Percentiles rank a stretch among this genome's conserved stretches.
These are phyloP conservation scores for Suillus variegatus DNA, from an alignment of 768 basidiomycete species.

Conservation along the genomic window DNA sequence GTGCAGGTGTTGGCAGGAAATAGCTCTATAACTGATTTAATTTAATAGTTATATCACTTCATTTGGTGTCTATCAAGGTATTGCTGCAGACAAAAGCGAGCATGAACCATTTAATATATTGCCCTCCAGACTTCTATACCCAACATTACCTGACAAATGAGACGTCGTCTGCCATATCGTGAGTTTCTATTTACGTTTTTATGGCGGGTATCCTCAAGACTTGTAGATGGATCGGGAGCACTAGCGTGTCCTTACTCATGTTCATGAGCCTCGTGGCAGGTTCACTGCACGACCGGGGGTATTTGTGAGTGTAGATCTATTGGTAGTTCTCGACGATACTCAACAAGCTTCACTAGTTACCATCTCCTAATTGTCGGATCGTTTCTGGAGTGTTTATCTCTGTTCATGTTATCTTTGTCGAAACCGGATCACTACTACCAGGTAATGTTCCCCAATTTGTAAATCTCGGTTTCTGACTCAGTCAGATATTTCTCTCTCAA, in stretches of 20 bases:
- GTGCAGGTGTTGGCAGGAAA: background rate
- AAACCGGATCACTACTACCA: constrained; percentile 37
- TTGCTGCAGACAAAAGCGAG: background rate
- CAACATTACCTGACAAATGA: background rate
- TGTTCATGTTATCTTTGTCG: constrained; percentile 41
- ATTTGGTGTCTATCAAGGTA: constrained; percentile 1
- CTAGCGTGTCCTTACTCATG: background rate
- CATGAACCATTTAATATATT: background rate
- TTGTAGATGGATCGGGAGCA: background rate
- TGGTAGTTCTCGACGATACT: background rate
- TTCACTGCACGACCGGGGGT: background rate
- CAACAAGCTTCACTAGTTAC: constrained; percentile 2
- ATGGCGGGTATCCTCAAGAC: background rate
- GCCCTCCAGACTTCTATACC: background rate
- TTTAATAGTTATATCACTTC: background rate
- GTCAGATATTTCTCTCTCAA: constrained; percentile 46
- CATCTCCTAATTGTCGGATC: constrained; percentile 25
- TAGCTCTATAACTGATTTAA: background rate
- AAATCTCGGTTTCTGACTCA: background rate
- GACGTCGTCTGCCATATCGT: background rate
- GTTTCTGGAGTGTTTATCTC: constrained; percentile 26
- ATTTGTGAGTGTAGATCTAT: background rate
- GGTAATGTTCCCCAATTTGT: constrained; percentile 15
- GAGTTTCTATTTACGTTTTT: background rate
- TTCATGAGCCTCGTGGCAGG: background rate